Conservation (phyloP, 345 rosid genomes). For the Camelina hispida region DNA sequence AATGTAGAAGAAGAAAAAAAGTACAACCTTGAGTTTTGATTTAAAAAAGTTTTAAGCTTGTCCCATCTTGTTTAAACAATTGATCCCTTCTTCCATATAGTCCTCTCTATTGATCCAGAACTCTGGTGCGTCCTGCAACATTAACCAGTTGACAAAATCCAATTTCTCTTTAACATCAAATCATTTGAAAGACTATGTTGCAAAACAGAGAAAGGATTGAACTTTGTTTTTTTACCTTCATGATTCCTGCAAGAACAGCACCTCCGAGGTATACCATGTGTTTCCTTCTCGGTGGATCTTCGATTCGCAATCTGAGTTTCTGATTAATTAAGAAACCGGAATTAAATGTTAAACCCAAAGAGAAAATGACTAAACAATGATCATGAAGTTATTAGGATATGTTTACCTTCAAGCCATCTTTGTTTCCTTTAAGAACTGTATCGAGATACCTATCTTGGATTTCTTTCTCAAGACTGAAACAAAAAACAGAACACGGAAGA, state of each 20-base stretch:
- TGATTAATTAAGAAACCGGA: slow-evolving; percentile 23
- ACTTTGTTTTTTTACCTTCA: slow-evolving; percentile 63
- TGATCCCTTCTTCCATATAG: slow-evolving; percentile 83
- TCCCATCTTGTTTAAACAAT: slow-evolving; percentile 77
- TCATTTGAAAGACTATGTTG: neutral
- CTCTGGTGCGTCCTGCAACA: slow-evolving; percentile 90
- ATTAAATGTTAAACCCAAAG: neutral
- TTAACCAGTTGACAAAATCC: neutral
- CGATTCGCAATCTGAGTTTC: slow-evolving; percentile 86
- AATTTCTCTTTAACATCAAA: neutral
- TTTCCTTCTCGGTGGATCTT: slow-evolving; percentile 98
- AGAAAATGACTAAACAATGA: neutral
- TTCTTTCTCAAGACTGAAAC: slow-evolving; percentile 88
- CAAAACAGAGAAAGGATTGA: slow-evolving; percentile 35
- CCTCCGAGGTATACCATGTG: slow-evolving; percentile 99
- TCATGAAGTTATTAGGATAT: neutral
- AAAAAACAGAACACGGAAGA: slow-evolving; percentile 16
- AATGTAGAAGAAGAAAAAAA: too few relatives aligned
- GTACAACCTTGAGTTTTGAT: neutral
- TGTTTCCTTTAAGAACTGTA: slow-evolving; percentile 90
- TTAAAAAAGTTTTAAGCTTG: slow-evolving; percentile 44
- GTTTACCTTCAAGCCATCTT: slow-evolving; percentile 90
- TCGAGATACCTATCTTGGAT: slow-evolving; percentile 89
- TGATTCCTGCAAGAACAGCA: slow-evolving; percentile 97
- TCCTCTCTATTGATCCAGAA: slow-evolving; percentile 97